Evolutionary conservation across 148 eudicot genomes (phyloP).

Genomic region (Gaultheria prostrata): DNA sequence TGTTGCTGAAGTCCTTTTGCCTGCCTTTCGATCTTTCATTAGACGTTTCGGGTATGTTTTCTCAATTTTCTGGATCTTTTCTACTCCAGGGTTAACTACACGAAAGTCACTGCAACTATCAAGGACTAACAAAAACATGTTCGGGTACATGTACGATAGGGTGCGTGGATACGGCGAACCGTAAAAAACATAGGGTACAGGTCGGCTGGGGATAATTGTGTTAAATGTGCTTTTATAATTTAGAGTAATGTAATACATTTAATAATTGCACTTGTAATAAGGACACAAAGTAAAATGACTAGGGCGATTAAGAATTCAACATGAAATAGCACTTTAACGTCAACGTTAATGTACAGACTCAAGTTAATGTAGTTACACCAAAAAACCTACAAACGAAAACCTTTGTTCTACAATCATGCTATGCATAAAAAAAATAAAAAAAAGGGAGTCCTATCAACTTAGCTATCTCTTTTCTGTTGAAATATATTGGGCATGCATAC

Average conservation of each 20-base stretch:
- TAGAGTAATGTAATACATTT: not conserved
- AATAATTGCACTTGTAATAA: not conserved
- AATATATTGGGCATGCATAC: too few species aligned
- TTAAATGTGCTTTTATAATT: not conserved
- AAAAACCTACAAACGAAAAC: not conserved
- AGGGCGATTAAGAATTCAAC: not conserved
- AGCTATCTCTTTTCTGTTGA: not conserved
- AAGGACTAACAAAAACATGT: not conserved
- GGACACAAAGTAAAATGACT: not conserved
- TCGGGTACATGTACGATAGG: not conserved
- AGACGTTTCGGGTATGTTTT: slow-evolving; percentile 66
- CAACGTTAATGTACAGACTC: not conserved
- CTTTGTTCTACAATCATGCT: not conserved
- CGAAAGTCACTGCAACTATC: not conserved
- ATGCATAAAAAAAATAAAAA: not conserved
- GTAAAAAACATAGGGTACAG: not conserved
- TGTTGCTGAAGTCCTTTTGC: slow-evolving; percentile 91
- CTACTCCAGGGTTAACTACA: not conserved
- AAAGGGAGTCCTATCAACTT: not conserved
- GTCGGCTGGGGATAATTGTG: not conserved
- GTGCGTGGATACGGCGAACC: not conserved
- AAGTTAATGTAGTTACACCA: not conserved
- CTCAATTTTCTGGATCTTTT: not conserved
- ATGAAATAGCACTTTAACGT: not conserved
- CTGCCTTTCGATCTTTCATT: slow-evolving; percentile 79